Evolutionary conservation across 2,329 filamentous ascomycete species (phyloP), one percentile per base, ranked within the genome.

Genomic region (Botrytis squamosa): DNA sequence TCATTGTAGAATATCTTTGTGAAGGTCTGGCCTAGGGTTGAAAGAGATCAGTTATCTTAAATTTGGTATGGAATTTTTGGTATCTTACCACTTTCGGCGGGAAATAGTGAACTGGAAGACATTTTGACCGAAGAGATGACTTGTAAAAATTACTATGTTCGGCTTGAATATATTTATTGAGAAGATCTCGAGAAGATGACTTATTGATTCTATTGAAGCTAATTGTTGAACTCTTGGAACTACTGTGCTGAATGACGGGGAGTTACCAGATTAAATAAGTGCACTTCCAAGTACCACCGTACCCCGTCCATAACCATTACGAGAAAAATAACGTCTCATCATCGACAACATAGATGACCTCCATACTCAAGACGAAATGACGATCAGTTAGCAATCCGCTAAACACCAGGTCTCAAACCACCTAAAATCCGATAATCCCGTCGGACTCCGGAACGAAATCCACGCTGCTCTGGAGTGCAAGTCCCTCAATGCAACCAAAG

Each of bases 1-100:
- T 59, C 49, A 57, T 40, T 4, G 49, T 16, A 78, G 1, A 72
- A 75, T 10, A 76, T 79, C 7, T 40, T 62, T 22, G 59, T 62
- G 1, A 40, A 62, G 6, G 40, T 40, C 42, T 80, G 2, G 22
- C 18, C 18, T 40, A 14, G 5, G 33, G 20, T 62, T 33, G 29
- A 60, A 55, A 16, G 52, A 55, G 52, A 57, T 57, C n/a, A 57
- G 52, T 57, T 29, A 29, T 57, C 52, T 57, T 22, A 12, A 18
- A 36, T 12, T 25, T 29, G 29, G 9, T 22, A 14, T 25, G 57
- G 12, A 10, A 3, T 25, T 6, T 0, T 16, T 14, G 20, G 22
- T 40, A 40, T 62, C 10, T 40, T 62, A 40, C 36, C 33, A 16
- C 10, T 14, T 12, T 62, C 20, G 5, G 22, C 6, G 10, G 59